Percentiles rank a stretch among this genome's conserved stretches.
phyloP scores from a whole-genome alignment of 2,329 filamentous ascomycete species.

The Pyricularia grisea region DNA sequence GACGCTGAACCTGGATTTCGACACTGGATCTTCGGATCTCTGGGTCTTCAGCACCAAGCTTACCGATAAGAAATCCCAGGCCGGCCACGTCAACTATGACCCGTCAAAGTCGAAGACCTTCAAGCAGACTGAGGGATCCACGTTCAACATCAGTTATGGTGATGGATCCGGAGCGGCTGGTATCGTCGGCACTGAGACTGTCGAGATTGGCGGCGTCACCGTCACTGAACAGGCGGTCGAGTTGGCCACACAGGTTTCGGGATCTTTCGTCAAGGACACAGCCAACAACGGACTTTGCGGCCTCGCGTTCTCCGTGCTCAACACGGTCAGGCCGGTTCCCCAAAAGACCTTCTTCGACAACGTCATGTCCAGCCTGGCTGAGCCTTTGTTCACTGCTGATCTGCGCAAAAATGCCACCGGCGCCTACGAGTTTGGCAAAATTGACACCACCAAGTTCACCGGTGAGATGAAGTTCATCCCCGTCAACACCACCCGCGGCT shows the following conservation, averaged over 20 bases:
- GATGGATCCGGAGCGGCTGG: conserved; percentile 56
- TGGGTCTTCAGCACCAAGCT: conserved; percentile 63
- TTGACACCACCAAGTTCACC: conserved; percentile 54
- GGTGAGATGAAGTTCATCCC: conserved; percentile 53
- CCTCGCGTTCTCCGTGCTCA: conserved; percentile 55
- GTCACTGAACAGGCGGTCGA: conserved; percentile 57
- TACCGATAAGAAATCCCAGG: conserved; percentile 25
- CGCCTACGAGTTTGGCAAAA: conserved; percentile 64
- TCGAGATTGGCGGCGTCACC: conserved; percentile 56
- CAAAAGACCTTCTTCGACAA: conserved; percentile 72
- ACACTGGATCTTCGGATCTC: conserved; percentile 67
- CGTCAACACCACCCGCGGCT: conserved; percentile 53
- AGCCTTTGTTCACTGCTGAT: conserved; percentile 63
- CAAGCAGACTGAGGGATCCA: conserved; percentile 27
- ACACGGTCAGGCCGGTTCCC: conserved; percentile 50
- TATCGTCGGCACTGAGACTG: conserved; percentile 56
- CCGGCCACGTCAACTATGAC: conserved; percentile 37
- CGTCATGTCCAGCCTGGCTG: conserved; percentile 46
- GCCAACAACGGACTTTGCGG: conserved; percentile 60
- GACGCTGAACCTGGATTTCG: conserved; percentile 59
- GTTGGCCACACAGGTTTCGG: conserved; percentile 49
- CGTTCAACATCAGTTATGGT: conserved; percentile 59
- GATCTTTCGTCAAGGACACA: conserved; percentile 48
- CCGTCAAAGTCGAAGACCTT: conserved; percentile 25
- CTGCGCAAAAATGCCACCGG: conserved; percentile 51